Conservation (phyloP, 441 rosid species). For the Manihot esculenta region DNA sequence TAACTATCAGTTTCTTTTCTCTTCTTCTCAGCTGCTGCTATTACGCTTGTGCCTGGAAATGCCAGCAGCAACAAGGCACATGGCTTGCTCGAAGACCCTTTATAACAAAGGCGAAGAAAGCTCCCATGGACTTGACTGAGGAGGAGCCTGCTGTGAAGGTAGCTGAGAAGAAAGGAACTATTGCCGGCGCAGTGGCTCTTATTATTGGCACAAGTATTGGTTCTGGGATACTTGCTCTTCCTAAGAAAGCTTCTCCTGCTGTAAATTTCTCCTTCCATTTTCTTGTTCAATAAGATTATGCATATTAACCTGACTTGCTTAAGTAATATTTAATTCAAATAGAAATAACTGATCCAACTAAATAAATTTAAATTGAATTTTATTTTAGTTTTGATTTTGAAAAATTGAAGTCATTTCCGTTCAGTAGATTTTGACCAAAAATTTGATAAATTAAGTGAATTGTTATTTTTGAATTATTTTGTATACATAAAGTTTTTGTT, state of each 20-base stretch:
- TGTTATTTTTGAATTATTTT: no score
- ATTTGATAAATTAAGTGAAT: no score
- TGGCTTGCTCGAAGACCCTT: not conserved
- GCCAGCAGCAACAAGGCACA: slow-evolving; percentile 19
- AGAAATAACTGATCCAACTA: no score
- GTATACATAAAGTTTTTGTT: no score
- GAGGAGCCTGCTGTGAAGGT: slow-evolving; percentile 5
- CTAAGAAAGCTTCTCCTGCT: slow-evolving; percentile 58
- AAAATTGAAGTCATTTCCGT: no score
- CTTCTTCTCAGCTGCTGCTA: slow-evolving; percentile 20
- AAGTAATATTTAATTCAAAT: no score
- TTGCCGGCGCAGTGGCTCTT: slow-evolving; percentile 58
- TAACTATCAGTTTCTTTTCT: not conserved
- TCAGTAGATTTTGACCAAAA: no score
- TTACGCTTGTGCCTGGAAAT: slow-evolving; percentile 21
- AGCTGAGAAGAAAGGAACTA: slow-evolving; percentile 41
- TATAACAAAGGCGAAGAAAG: slow-evolving; percentile 24
- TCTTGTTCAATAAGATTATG: not conserved
- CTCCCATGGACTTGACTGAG: slow-evolving; percentile 9
- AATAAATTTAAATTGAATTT: no score
- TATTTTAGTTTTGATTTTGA: no score
- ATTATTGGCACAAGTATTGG: slow-evolving; percentile 65
- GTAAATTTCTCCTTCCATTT: slow-evolving; percentile 24
- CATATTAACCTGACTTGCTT: no score
- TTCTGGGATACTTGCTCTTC: slow-evolving; percentile 61